Conservation (phyloP, 2,329 filamentous ascomycete genomes). For the Chlorencoelia australis region DNA sequence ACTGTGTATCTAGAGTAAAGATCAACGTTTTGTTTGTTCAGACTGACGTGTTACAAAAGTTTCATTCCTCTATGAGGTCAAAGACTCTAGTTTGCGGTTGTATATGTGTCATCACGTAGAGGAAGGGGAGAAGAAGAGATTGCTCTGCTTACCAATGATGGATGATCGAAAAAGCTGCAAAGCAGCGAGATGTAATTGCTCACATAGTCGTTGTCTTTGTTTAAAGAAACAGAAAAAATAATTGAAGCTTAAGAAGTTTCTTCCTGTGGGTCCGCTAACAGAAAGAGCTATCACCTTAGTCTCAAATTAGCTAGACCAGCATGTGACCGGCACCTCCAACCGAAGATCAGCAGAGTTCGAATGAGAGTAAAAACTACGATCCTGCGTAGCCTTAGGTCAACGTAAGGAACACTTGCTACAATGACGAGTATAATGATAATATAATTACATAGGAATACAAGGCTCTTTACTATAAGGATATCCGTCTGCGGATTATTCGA, state of each 20-base stretch:
- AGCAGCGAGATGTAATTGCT: too few relatives aligned
- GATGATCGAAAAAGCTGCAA: too few relatives aligned
- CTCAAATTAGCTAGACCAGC: too few relatives aligned
- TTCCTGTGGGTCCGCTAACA: too few relatives aligned
- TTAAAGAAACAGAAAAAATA: too few relatives aligned
- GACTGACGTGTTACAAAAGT: conserved; percentile 89
- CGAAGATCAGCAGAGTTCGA: too few relatives aligned
- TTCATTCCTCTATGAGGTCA: conserved; percentile 78
- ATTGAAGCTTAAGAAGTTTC: too few relatives aligned
- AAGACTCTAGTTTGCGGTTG: conserved; percentile 98
- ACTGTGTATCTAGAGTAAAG: neutral
- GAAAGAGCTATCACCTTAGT: too few relatives aligned
- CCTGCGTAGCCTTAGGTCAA: neutral
- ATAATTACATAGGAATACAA: conserved; percentile 1
- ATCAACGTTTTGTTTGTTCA: conserved; percentile 40
- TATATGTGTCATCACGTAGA: conserved; percentile 67
- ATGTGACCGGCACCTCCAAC: too few relatives aligned
- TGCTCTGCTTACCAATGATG: conserved; percentile 17
- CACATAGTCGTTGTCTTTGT: too few relatives aligned
- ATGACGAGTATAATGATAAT: neutral
- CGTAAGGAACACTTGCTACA: neutral
- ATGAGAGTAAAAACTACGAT: neutral
- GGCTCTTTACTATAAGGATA: conserved; percentile 6
- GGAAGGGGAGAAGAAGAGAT: conserved; percentile 15
- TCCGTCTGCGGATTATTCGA: conserved; percentile 6